Conservation (phyloP, 768 basidiomycete species). For the Punctularia strigosozonata region DNA sequence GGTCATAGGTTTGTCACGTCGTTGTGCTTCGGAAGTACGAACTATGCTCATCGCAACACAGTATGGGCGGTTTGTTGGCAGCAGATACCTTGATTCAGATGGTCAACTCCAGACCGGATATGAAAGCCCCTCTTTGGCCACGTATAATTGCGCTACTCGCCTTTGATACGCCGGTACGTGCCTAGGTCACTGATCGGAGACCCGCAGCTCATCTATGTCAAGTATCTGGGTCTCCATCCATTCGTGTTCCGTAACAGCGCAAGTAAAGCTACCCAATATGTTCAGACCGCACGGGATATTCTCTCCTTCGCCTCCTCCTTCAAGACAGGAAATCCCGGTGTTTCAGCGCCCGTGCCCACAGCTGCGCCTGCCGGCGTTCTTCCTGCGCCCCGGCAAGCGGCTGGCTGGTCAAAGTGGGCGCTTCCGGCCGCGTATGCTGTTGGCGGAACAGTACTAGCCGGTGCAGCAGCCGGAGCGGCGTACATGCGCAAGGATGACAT, state of each 20-base stretch:
- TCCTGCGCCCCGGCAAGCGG: slow-evolving; percentile 8
- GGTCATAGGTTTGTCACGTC: slow-evolving; percentile 60
- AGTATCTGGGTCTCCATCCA: slow-evolving; percentile 88
- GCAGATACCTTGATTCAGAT: slow-evolving; percentile 78
- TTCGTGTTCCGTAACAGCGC: slow-evolving; percentile 76
- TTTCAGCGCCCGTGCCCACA: slow-evolving; percentile 16
- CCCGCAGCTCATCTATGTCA: slow-evolving; percentile 4
- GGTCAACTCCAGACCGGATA: slow-evolving; percentile 50
- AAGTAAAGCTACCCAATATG: slow-evolving; percentile 62
- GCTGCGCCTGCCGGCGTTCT: slow-evolving; percentile 20
- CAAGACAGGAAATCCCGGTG: slow-evolving; percentile 17
- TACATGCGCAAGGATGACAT: slow-evolving; percentile 76
- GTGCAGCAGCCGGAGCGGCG: slow-evolving; percentile 75
- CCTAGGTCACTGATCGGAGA: slow-evolving; percentile 1
- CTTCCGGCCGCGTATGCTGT: slow-evolving; percentile 51
- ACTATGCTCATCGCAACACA: slow-evolving; percentile 15
- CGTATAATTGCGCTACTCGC: slow-evolving; percentile 75
- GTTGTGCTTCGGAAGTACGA: neutral
- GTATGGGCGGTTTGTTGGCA: slow-evolving; percentile 88
- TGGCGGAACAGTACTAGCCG: slow-evolving; percentile 66
- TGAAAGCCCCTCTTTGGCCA: slow-evolving; percentile 70
- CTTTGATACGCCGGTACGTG: slow-evolving; percentile 80
- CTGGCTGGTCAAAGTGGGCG: slow-evolving; percentile 52
- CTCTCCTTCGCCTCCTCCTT: slow-evolving; percentile 45
- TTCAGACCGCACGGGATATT: slow-evolving; percentile 49